phyloP scores from a whole-genome alignment of 805 yeast genomes.

The Candida awuae region DNA sequence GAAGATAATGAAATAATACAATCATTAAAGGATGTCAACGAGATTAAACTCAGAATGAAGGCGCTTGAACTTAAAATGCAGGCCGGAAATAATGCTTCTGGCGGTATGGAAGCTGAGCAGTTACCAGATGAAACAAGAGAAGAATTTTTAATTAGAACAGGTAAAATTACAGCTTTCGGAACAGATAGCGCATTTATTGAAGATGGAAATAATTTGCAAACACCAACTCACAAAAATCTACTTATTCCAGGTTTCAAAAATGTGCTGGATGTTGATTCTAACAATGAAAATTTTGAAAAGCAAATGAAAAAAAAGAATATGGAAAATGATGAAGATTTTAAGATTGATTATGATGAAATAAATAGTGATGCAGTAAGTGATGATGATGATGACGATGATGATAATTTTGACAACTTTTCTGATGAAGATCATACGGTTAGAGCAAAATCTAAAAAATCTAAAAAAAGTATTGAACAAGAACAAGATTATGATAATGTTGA shows the following conservation, averaged over 20 bases:
- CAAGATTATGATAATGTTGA: conserved; percentile 45
- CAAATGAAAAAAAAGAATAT: conserved; percentile 17
- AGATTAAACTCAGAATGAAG: conserved; percentile 38
- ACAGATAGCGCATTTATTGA: conserved; percentile 49
- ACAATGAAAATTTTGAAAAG: too few species aligned
- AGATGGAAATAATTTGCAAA: conserved; percentile 23
- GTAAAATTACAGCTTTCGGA: conserved; percentile 92
- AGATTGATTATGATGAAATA: conserved; percentile 4
- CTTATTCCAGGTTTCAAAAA: conserved; percentile 41
- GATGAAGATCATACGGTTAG: background rate
- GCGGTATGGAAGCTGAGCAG: conserved; percentile 18
- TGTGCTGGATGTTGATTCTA: conserved; percentile 16
- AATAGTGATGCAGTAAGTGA: conserved; percentile 3
- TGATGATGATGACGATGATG: conserved; percentile 12
- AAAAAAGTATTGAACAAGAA: background rate
- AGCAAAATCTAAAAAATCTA: too few species aligned
- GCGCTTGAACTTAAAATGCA: conserved; percentile 20
- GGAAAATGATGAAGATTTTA: conserved; percentile 17
- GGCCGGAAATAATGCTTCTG: conserved; percentile 5
- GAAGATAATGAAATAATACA: conserved; percentile 44
- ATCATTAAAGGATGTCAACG: conserved; percentile 52
- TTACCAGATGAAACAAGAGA: conserved; percentile 69
- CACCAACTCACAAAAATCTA: conserved; percentile 35
- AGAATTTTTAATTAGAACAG: conserved; percentile 79
- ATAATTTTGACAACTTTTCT: conserved; percentile 2